Conservation (phyloP, 441 rosid species). For the Erodium chrysanthum region DNA sequence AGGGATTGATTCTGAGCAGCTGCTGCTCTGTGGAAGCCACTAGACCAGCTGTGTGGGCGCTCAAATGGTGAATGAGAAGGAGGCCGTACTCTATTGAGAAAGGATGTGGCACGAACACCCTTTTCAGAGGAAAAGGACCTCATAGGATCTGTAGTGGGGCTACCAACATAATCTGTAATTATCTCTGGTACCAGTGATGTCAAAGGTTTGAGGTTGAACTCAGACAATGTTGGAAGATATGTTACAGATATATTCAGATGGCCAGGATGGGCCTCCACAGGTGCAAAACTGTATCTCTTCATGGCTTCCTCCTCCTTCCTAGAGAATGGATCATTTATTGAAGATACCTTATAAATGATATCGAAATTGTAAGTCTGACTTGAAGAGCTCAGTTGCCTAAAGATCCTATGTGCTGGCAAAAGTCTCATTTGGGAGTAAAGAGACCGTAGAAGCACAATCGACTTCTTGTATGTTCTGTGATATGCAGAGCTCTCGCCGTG, state of each 20-base stretch:
- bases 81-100: constrained; percentile 40
- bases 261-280: constrained; percentile 72
- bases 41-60: constrained; percentile 86
- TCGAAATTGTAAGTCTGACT: constrained; percentile 48
- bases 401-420: constrained; percentile 65
- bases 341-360: constrained; percentile 67
- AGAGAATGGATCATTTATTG: constrained; percentile 57
- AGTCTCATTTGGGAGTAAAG: constrained; percentile 64
- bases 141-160: constrained; percentile 70
- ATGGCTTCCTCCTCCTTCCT: constrained; percentile 46
- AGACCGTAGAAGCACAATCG: constrained; percentile 56
- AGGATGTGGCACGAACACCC: constrained; percentile 45
- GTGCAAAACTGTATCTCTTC: constrained; percentile 52
- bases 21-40: constrained; percentile 61
- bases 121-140: constrained; percentile 64
- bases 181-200: constrained; percentile 61
- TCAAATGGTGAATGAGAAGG: constrained; percentile 41
- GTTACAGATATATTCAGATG: constrained; percentile 52
- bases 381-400: constrained; percentile 55
- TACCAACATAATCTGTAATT: constrained; percentile 72
- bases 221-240: constrained; percentile 53
- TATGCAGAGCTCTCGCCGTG: constrained; percentile 36
- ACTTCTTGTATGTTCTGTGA: constrained; percentile 69
- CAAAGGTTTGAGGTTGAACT: constrained; percentile 54
- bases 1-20: constrained; percentile 34